Evolutionary conservation across 805 yeast species (phyloP), one percentile per base, ranked within the genome.

Genomic region (Spathaspora boniae): DNA sequence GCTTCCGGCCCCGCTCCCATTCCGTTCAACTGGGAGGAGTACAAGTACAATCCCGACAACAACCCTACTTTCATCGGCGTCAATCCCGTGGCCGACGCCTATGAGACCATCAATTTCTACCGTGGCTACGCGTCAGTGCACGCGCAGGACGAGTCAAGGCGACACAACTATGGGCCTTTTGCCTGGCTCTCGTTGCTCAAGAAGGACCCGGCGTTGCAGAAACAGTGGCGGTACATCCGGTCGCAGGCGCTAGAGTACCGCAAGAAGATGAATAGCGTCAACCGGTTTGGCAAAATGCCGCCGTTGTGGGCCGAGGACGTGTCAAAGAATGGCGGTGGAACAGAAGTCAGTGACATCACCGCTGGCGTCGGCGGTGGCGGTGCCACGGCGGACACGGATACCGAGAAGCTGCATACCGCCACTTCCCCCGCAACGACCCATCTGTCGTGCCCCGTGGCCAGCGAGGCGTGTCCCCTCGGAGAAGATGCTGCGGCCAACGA

Each of bases 121-220:
- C 54, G 53, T 1, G 73, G 72, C 2, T 62, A 62, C 43, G 43
- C 65, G 3, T 70, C 82, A 0, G 58, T 74, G 36, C 53, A 65
- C 34, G 41, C 63, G 12, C 61, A 60, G 18, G 66, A 61, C 32
- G 56, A 67, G 3, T 36, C 48, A 9, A 53, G 75, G 28, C 53
- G 69, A 21, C 62, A 64, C 40, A 67, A 68, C 44, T 70, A 65
- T 51, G 83, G 82, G 1, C 77, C 82, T 0, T 60, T 75, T 23
- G 53, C 79, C 1, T 70, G 78, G 70, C 44, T 70, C 4, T 54
- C 81, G 0, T 38, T 72, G 17, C 52, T 76, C 35, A 63, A 65
- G 36, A 74, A 65, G 42, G 84, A 78, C 52, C 59, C 56, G 3
- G 55, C 44, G 1, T 33, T 53, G 29, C 18, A 12, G 8, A 29